Evolutionary conservation across 352 stramenopile species (phyloP).

Genomic region (Globisporangium heterothallicum): DNA sequence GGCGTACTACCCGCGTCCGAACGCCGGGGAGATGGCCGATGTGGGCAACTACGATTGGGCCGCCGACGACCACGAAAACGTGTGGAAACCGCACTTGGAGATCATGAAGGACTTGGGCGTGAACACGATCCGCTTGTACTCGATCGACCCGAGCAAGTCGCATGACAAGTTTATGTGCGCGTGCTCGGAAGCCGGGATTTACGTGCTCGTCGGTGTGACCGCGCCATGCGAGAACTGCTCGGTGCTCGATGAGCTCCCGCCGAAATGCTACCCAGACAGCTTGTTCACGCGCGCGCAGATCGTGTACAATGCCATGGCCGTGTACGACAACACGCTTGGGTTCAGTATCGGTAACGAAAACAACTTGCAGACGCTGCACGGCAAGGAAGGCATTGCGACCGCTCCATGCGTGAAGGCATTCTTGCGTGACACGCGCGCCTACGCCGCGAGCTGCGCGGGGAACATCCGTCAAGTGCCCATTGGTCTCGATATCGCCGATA

Average conservation of each 20-base stretch:
- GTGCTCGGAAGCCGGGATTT: conserved; percentile 59
- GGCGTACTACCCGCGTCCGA: conserved; percentile 66
- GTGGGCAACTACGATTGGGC: conserved; percentile 63
- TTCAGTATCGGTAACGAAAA: conserved; percentile 71
- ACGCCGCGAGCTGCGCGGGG: conserved; percentile 34
- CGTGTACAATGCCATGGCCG: conserved; percentile 66
- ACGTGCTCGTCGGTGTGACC: conserved; percentile 59
- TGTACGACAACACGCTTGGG: conserved; percentile 66
- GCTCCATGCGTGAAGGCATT: conserved; percentile 70
- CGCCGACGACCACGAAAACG: conserved; percentile 44
- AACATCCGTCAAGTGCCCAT: conserved; percentile 58
- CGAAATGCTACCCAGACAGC: conserved; percentile 42
- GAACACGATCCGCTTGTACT: conserved; percentile 67
- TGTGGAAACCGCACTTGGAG: conserved; percentile 51
- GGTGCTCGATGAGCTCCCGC: conserved; percentile 32
- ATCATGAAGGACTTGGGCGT: conserved; percentile 49
- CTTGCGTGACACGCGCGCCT: conserved; percentile 53
- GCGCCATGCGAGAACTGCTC: conserved; percentile 56
- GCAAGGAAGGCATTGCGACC: conserved; percentile 31
- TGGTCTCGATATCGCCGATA: conserved; percentile 68
- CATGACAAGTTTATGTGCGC: conserved; percentile 83
- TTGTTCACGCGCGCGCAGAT: conserved; percentile 56
- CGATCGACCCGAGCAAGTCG: conserved; percentile 44
- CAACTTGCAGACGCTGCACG: conserved; percentile 45
- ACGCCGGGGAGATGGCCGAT: conserved; percentile 40